phyloP scores from a whole-genome alignment of 2,329 filamentous ascomycete species.

The Coleophoma cylindrospora region DNA sequence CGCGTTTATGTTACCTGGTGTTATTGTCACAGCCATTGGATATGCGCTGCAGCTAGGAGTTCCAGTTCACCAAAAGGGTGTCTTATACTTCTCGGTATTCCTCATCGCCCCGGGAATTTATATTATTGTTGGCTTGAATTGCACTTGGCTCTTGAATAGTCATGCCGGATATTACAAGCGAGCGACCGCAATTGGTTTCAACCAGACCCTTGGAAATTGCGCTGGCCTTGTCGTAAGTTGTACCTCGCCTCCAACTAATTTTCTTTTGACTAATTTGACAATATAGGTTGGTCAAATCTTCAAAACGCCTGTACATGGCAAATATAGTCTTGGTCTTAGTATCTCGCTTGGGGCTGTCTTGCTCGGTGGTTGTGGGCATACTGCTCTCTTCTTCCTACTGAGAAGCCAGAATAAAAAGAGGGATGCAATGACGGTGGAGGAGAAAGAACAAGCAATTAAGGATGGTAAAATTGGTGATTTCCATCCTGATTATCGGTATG shows the following conservation, averaged over 20 bases:
- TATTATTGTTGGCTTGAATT: constrained; percentile 39
- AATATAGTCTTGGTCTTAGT: constrained; percentile 18
- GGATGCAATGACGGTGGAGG: constrained; percentile 14
- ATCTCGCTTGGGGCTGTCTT: constrained; percentile 16
- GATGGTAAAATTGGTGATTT: constrained; percentile 18
- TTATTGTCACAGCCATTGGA: constrained; percentile 4
- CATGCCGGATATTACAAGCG: constrained; percentile 39
- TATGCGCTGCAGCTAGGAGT: constrained; percentile 3
- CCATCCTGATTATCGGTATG: constrained; percentile 17
- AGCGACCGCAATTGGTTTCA: constrained; percentile 39
- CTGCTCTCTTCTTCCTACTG: constrained; percentile 14
- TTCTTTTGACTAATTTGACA: not conserved
- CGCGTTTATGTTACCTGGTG: constrained; percentile 2
- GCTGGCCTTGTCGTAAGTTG: constrained; percentile 35
- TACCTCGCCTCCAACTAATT: not conserved
- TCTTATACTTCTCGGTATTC: constrained; percentile 43
- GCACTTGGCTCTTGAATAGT: constrained; percentile 42
- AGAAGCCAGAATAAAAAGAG: constrained; percentile 14
- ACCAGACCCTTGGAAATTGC: constrained; percentile 39
- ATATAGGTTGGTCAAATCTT: constrained; percentile 7
- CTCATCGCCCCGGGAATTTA: constrained; percentile 42
- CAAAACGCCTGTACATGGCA: constrained; percentile 11
- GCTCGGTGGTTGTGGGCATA: constrained; percentile 15
- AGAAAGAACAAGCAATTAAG: constrained; percentile 15
- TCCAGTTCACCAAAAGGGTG: not conserved